Base-by-base conservation (phyloP, 1,284 basidiomycete species). In the Cystobasidiaceae sp. region DNA sequence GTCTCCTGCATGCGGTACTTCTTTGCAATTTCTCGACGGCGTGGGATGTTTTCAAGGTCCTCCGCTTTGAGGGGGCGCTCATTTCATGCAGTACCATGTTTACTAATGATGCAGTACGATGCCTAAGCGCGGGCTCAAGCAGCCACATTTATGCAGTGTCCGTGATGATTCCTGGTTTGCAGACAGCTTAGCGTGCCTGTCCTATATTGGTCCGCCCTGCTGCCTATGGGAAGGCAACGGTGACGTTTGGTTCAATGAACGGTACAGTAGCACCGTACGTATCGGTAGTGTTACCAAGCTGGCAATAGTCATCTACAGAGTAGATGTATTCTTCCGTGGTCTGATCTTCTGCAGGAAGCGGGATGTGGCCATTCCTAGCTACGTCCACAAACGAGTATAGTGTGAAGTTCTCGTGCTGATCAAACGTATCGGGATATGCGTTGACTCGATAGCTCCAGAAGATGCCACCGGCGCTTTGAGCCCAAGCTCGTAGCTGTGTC, bases 401-500 rank as follows among this genome's bases (percentile, higher is more conserved):
- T 3, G 61, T 64, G 33, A 55, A 64, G 37, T 64, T 64, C n/a
- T 64, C 61, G 15, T 51, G 33, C 43, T 54, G 61, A 19, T 64
- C 30, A 21, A 37, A 46, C n/a, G 8, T 19, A 27, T 54, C 44
- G 19, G 51, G 61, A 32, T 64, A 39, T 23, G 61, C 61, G 32
- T 55, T 55, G 9, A 56, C 52, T 27, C 32, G 37, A 21, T 64
- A 64, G 34, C 49, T 43, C 72, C 72, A 73, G 70, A 71, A 73
- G 39, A 68, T 68, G 6, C 68, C 66, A 11, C 71, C 69, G 19
- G 67, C 43, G 48, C 27, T 50, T 25, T 34, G 41, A 23, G 73
- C 66, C 74, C 74, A 75, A 2, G 73, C 70, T 3, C 67, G 67
- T 51, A 72, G 52, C 45, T 74, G 74, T 30, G 66, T 60, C 23